Conservation (phyloP, 2,329 filamentous ascomycete genomes). For the Colletotrichum sp. region DNA sequence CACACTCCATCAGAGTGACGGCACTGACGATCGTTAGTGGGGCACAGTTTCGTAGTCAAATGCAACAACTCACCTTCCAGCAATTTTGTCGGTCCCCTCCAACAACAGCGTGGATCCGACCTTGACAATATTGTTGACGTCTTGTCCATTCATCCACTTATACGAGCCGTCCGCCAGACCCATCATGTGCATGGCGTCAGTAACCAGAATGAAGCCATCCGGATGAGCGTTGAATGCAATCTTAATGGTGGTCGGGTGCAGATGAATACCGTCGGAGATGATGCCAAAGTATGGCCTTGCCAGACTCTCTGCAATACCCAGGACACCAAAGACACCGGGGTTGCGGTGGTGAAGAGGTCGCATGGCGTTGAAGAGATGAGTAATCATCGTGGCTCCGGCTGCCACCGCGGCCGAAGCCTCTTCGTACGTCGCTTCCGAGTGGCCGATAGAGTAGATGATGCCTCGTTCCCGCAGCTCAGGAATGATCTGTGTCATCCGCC, state of each 20-base stretch:
- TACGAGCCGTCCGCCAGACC: constrained; percentile 86
- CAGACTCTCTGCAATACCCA: constrained; percentile 69
- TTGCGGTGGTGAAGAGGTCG: constrained; percentile 88
- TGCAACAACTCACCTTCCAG: constrained; percentile 65
- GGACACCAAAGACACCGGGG: constrained; percentile 85
- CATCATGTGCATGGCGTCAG: constrained; percentile 88
- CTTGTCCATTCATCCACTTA: constrained; percentile 79
- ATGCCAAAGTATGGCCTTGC: constrained; percentile 82
- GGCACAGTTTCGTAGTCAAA: not conserved
- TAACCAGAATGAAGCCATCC: constrained; percentile 85
- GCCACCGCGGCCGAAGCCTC: constrained; percentile 74
- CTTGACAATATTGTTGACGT: constrained; percentile 67
- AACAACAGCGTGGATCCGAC: constrained; percentile 75
- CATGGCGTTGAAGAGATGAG: constrained; percentile 95
- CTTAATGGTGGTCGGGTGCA: constrained; percentile 87
- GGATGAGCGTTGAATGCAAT: constrained; percentile 90
- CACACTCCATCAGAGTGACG: constrained; percentile 79
- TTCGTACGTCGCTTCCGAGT: constrained; percentile 88
- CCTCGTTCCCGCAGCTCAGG: constrained; percentile 66
- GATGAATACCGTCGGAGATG: constrained; percentile 88
- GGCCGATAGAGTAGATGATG: constrained; percentile 82
- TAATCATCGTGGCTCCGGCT: constrained; percentile 87
- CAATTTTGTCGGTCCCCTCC: constrained; percentile 80
- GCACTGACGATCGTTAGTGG: constrained; percentile 47
- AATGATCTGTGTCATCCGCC: constrained; percentile 73